Base-by-base conservation (phyloP, 495 filamentous ascomycete species). In the Penicillium coprophilum region DNA sequence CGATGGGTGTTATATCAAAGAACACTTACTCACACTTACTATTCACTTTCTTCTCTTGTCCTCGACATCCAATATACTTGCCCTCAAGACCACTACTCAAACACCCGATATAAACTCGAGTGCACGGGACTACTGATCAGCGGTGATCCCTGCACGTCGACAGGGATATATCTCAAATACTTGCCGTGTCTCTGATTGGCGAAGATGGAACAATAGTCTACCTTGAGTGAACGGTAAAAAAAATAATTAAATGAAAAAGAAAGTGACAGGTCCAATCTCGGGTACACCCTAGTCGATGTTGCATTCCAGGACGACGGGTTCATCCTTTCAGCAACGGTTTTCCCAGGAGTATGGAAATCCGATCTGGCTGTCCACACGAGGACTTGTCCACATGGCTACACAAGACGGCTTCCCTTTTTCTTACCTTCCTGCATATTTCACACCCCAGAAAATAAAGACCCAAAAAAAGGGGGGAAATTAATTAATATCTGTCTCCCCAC, bases 101-200 rank as follows among this genome's bases (percentile, higher is more conserved):
- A 27, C 48, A 50, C 30, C 39, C 45, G 31, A 56, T 40, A 31
- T 50, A 45, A 45, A 27, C 39, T 32, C 46, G 27, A 55, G 57
- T 63, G 66, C 63, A 64, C 63, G 66, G 56, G 46, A 44, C 30
- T 24, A 28, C 49, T 53, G 61, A 67, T 64, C 66, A 63, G 55
- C 63, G 66, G 20, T 62, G 59, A 65, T 64, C 59, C 66, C 60
- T 70, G 70, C 66, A 63, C 55, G 21, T 15, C 57, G 60, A 69
- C 72, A 63, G 63, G 71, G 71, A 68, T 70, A 46, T 60, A 74
- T 74, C 67, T 74, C 71, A 74, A 76, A 76, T 74, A 71, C 67
- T 66, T 69, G 21, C 61, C 52, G 59, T 52, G 36, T 24, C 41
- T 50, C 50, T 76, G 65, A 74, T 74, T 72, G 71, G 71, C 54